Percentiles rank a stretch among this genome's conserved stretches.
Evolutionary conservation across 2,329 filamentous ascomycete genomes (phyloP).

Genomic region (Phaeosphaeriaceae sp.): DNA sequence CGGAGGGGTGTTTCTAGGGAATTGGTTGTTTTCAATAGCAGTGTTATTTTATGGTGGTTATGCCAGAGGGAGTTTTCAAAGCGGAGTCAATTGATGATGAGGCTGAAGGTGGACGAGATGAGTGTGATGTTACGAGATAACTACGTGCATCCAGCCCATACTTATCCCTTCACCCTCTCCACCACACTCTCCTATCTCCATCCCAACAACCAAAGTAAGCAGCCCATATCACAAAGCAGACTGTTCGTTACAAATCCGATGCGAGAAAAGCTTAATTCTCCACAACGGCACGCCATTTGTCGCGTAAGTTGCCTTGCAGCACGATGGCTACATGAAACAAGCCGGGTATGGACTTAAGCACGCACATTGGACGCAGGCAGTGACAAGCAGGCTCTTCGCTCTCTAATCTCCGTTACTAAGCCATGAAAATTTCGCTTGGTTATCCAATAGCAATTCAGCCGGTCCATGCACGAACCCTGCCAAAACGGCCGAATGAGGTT

Average conservation of each 20-base stretch:
- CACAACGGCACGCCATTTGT: neutral
- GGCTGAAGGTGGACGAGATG: neutral
- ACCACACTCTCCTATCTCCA: neutral
- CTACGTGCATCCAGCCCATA: neutral
- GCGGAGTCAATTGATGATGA: neutral
- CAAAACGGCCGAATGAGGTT: neutral
- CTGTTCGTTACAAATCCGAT: slow-evolving; percentile 5
- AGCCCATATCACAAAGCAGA: slow-evolving; percentile 5
- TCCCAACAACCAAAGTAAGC: neutral
- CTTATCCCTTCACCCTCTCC: slow-evolving; percentile 1
- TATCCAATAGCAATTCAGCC: neutral
- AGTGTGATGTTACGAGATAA: neutral
- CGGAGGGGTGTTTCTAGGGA: no score
- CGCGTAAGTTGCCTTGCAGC: neutral
- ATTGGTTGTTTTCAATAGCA: neutral
- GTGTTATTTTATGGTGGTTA: neutral
- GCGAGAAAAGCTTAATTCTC: neutral
- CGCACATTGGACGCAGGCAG: neutral
- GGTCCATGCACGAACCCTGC: neutral
- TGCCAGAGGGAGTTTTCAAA: neutral
- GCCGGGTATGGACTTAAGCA: neutral
- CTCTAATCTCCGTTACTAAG: slow-evolving; percentile 2
- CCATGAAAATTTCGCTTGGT: neutral
- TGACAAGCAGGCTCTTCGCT: neutral
- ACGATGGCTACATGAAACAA: neutral